Evolutionary conservation across 192 early-diverging fungal genomes (phyloP).

Genomic region (Backusella australiensis): DNA sequence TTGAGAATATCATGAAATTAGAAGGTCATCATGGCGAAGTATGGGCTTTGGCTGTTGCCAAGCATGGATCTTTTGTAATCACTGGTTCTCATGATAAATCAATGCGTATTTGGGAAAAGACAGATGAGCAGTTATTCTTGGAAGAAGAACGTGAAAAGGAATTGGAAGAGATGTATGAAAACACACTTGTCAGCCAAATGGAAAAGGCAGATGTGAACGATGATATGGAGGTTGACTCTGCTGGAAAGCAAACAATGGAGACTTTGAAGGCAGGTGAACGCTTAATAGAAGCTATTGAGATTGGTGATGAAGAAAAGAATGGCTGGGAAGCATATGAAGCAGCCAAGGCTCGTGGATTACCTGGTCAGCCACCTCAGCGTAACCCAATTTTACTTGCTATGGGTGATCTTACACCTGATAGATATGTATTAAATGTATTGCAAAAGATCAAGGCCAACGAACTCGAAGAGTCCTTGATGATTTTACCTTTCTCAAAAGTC

Average conservation of each 20-base stretch:
- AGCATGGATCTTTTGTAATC: constrained; percentile 85
- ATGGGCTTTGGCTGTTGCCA: constrained; percentile 89
- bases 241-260: constrained; percentile 87
- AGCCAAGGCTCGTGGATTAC: constrained; percentile 38
- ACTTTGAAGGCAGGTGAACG: constrained; percentile 96
- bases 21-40: constrained; percentile 93
- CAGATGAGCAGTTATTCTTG: constrained; percentile 93
- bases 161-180: constrained; percentile 88
- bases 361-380: constrained; percentile 45
- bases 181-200: constrained; percentile 64
- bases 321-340: constrained; percentile 65
- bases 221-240: constrained; percentile 55
- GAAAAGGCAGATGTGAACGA: constrained; percentile 51
- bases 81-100: constrained; percentile 92
- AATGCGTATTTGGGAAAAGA: constrained; percentile 93
- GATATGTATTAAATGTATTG: constrained; percentile 76
- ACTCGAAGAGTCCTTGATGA: constrained; percentile 85
- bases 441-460: constrained; percentile 82
- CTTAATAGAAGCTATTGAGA: constrained; percentile 89
- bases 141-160: constrained; percentile 97
- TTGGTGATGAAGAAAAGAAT: constrained; percentile 80
- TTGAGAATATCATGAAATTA: constrained; percentile 92
- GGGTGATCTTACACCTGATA: constrained; percentile 65
- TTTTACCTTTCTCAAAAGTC: constrained; percentile 84
- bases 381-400: constrained; percentile 66